phyloP scores from a whole-genome alignment of 768 basidiomycete species.

The Dictyophora rubrovolvata region DNA sequence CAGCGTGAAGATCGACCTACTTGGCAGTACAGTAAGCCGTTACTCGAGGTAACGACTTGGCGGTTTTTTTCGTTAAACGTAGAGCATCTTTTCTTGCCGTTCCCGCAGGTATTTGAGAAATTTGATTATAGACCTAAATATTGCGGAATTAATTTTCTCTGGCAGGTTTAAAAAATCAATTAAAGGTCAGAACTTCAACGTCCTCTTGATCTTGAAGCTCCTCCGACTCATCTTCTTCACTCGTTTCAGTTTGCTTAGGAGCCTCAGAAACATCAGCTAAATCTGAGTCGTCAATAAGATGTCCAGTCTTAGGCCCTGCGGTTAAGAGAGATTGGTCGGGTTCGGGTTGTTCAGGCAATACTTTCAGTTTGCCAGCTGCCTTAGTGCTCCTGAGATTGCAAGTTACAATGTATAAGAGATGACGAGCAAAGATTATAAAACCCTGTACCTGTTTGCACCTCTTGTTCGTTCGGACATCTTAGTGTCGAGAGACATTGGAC shows the following conservation, averaged over 20 bases:
- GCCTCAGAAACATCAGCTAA: conserved; percentile 15
- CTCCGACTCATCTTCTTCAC: conserved; percentile 45
- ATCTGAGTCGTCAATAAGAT: not conserved
- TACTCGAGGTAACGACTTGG: conserved; percentile 83
- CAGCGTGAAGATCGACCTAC: conserved; percentile 32
- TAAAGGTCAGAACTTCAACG: conserved; percentile 37
- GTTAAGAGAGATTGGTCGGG: conserved; percentile 41
- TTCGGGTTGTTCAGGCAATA: conserved; percentile 73
- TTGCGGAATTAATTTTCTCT: not conserved
- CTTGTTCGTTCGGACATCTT: conserved; percentile 2
- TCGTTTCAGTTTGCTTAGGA: not conserved
- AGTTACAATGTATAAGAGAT: not conserved
- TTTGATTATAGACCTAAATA: conserved; percentile 80
- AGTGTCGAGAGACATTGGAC: conserved; percentile 2
- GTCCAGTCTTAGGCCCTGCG: conserved; percentile 9
- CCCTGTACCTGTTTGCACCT: conserved; percentile 5
- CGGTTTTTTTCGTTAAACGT: conserved; percentile 87
- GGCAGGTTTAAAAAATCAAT: not conserved
- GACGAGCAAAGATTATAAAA: not conserved
- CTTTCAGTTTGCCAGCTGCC: conserved; percentile 77
- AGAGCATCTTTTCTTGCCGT: conserved; percentile 88
- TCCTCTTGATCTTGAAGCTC: conserved; percentile 39
- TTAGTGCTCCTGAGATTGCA: conserved; percentile 51
- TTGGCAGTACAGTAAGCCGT: conserved; percentile 92
- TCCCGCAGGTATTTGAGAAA: conserved; percentile 88